phyloP scores from a whole-genome alignment of 2,329 filamentous ascomycete species.

The Pseudogymnoascus sp. region DNA sequence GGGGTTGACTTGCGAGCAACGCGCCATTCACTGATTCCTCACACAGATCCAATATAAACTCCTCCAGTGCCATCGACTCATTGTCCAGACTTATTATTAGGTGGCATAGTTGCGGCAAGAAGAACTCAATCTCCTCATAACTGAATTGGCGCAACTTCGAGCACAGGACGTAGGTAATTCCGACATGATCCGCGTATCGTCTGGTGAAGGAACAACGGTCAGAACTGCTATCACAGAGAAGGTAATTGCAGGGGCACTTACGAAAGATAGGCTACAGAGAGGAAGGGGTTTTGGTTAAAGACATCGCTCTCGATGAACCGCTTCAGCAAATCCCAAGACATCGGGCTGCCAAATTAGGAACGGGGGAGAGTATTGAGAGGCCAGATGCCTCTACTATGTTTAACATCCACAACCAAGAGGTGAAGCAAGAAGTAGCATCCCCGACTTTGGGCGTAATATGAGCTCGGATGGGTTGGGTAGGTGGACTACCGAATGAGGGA shows the following conservation, averaged over 20 bases:
- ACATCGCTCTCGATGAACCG: slow-evolving; percentile 90
- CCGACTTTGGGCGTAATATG: slow-evolving; percentile 6
- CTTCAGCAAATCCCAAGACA: slow-evolving; percentile 82
- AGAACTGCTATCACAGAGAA: slow-evolving; percentile 15
- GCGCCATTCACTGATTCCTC: slow-evolving; percentile 82
- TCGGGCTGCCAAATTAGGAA: slow-evolving; percentile 31
- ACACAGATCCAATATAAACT: slow-evolving; percentile 78
- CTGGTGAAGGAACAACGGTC: slow-evolving; percentile 36
- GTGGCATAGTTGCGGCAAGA: slow-evolving; percentile 80
- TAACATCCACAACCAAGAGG: slow-evolving; percentile 7
- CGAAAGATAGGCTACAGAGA: slow-evolving; percentile 83
- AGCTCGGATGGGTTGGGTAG: slow-evolving; percentile 4
- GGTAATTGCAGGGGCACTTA: slow-evolving; percentile 34
- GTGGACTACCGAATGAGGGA: neutral
- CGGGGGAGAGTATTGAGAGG: neutral
- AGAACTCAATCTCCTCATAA: slow-evolving; percentile 90
- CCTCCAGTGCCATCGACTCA: slow-evolving; percentile 84
- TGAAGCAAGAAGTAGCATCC: slow-evolving; percentile 4
- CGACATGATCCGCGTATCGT: slow-evolving; percentile 82
- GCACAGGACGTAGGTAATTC: slow-evolving; percentile 83
- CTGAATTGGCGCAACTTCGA: slow-evolving; percentile 82
- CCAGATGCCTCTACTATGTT: slow-evolving; percentile 9
- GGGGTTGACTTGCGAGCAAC: slow-evolving; percentile 55
- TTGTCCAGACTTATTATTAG: slow-evolving; percentile 83
- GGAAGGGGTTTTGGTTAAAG: slow-evolving; percentile 85